Conservation (phyloP, 2,329 filamentous ascomycete genomes). For the Paraphoma sp. region DNA sequence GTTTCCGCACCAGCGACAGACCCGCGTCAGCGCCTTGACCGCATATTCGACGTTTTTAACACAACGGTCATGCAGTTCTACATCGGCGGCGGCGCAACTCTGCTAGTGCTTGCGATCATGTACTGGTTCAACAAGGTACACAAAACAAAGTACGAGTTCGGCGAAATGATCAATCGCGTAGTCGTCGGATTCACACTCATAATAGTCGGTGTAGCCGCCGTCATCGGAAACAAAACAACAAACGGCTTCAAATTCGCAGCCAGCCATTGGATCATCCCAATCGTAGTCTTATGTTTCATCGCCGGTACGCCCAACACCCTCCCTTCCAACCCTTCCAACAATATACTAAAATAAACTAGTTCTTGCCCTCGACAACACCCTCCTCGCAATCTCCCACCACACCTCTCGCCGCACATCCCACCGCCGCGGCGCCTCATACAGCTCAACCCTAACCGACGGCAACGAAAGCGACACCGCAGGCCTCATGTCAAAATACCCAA, state of each 20-base stretch:
- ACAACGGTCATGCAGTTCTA: slow-evolving; percentile 34
- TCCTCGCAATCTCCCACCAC: slow-evolving; percentile 16
- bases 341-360: slow-evolving; percentile 8
- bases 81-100: slow-evolving; percentile 42
- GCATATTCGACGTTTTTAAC: slow-evolving; percentile 31
- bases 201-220: slow-evolving; percentile 23
- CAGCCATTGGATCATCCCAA: slow-evolving; percentile 29
- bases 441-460: slow-evolving; percentile 4
- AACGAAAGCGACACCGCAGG: slow-evolving; percentile 5
- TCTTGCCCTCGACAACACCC: slow-evolving; percentile 21
- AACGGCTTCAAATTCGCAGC: slow-evolving; percentile 30
- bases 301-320: slow-evolving; percentile 15
- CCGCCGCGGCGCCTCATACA: slow-evolving; percentile 10
- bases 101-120: slow-evolving; percentile 64
- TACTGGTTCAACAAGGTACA: slow-evolving; percentile 59
- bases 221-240: slow-evolving; percentile 24
- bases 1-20: slow-evolving; percentile 13
- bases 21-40: slow-evolving; percentile 10
- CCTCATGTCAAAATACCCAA: slow-evolving; percentile 9
- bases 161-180: slow-evolving; percentile 34
- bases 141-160: slow-evolving; percentile 36
- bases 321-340: neutral
- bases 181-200: slow-evolving; percentile 28
- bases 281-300: slow-evolving; percentile 26
- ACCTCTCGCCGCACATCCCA: slow-evolving; percentile 11